Evolutionary conservation across 2,329 filamentous ascomycete genomes (phyloP).

Genomic region (Fusarium udum): DNA sequence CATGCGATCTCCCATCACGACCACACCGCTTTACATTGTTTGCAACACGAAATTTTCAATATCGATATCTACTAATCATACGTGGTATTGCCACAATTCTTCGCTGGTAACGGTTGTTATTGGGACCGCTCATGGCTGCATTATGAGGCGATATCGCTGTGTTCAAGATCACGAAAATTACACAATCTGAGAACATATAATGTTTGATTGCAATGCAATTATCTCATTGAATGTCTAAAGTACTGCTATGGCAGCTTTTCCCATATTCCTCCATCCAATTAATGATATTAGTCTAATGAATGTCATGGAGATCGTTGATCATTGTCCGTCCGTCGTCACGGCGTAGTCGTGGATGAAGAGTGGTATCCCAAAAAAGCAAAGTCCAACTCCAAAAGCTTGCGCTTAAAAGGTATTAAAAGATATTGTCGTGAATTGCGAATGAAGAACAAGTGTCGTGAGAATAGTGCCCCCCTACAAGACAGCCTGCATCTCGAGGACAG

Average conservation of each 20-base stretch:
- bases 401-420: conserved; percentile 28
- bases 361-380: conserved; percentile 4
- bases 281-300: conserved; percentile 35
- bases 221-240: conserved; percentile 20
- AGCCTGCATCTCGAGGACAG: conserved; percentile 44
- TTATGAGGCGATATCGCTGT: too few relatives aligned
- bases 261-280: not conserved
- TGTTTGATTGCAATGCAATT: not conserved
- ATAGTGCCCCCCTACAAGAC: conserved; percentile 34
- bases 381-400: conserved; percentile 32
- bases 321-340: conserved; percentile 38
- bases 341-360: conserved; percentile 36
- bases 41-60: not conserved
- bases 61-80: not conserved
- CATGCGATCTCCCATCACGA: conserved; percentile 8
- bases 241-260: conserved; percentile 14
- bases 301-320: conserved; percentile 41
- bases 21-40: conserved; percentile 23
- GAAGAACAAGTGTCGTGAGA: not conserved
- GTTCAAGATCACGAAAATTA: not conserved
- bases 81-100: not conserved
- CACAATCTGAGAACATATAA: not conserved
- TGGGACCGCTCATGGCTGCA: too few relatives aligned
- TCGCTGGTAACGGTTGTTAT: not conserved
- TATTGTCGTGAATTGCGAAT: conserved; percentile 1